phyloP scores from a whole-genome alignment of 208 protist genomes.

The Trypanosoma mega region DNA sequence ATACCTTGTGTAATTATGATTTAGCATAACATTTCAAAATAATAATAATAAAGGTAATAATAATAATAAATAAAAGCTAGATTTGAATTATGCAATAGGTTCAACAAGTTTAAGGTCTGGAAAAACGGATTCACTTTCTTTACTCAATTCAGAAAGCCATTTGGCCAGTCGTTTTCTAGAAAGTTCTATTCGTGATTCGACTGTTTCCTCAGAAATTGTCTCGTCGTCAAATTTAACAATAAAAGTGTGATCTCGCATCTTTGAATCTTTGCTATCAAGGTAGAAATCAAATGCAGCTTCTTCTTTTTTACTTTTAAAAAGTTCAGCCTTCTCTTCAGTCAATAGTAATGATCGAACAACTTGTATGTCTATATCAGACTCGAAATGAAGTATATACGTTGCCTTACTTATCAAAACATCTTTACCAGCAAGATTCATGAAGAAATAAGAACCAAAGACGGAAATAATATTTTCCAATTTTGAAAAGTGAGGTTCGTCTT shows the following conservation, averaged over 20 bases:
- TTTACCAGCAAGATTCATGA: constrained; percentile 23
- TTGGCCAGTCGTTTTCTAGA: not conserved
- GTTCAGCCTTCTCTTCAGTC: not conserved
- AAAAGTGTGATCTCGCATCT: constrained; percentile 3
- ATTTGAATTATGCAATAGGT: too few relatives aligned
- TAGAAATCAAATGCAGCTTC: not conserved
- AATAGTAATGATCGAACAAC: constrained; percentile 1
- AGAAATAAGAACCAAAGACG: constrained; percentile 42
- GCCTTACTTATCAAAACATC: constrained; percentile 17
- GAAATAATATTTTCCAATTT: constrained; percentile 54
- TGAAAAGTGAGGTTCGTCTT: constrained; percentile 6
- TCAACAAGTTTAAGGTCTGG: too few relatives aligned
- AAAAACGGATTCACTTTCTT: not conserved
- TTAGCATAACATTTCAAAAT: too few relatives aligned
- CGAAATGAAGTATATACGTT: constrained; percentile 22
- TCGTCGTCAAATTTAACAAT: not conserved
- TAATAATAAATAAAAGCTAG: too few relatives aligned
- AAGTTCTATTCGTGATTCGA: not conserved
- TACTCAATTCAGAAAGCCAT: not conserved
- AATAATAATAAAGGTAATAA: too few relatives aligned
- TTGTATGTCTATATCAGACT: constrained; percentile 10
- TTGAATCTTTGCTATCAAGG: not conserved
- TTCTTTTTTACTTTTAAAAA: constrained; percentile 1
- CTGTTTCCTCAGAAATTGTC: not conserved
- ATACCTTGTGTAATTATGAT: constrained; percentile 5